phyloP scores from a whole-genome alignment of 2,329 filamentous ascomycete species.

The Fusarium sp. region DNA sequence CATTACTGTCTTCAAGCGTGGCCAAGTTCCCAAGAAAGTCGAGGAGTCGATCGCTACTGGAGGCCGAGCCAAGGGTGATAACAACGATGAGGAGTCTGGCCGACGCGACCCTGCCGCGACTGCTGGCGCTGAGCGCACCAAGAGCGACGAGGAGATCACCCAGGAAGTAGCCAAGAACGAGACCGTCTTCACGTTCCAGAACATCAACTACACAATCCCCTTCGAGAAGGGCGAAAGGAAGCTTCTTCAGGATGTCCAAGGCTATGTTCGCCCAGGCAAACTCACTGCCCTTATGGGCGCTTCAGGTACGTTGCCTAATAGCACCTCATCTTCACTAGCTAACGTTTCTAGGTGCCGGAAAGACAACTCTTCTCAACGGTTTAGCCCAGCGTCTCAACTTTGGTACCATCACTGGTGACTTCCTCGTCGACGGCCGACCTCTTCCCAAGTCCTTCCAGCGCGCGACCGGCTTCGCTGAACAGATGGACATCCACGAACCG shows the following conservation, averaged over 20 bases:
- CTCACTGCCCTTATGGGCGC: conserved; percentile 81
- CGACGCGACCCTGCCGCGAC: conserved; percentile 41
- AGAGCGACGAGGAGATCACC: conserved; percentile 40
- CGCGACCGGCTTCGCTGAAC: conserved; percentile 76
- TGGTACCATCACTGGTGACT: conserved; percentile 80
- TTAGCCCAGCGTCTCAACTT: conserved; percentile 80
- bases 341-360: conserved; percentile 61
- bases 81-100: conserved; percentile 63
- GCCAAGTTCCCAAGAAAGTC: conserved; percentile 69
- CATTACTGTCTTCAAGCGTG: conserved; percentile 71
- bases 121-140: conserved; percentile 39
- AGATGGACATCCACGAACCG: conserved; percentile 75
- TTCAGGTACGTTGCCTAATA: conserved; percentile 50
- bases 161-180: conserved; percentile 70
- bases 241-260: conserved; percentile 80
- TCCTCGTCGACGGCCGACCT: conserved; percentile 79
- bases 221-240: conserved; percentile 73
- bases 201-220: conserved; percentile 62
- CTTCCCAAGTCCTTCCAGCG: conserved; percentile 82
- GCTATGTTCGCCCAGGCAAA: conserved; percentile 86
- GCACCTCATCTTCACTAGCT: accelerated
- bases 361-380: conserved; percentile 79
- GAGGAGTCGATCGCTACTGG: conserved; percentile 67
- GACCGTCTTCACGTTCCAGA: conserved; percentile 64
- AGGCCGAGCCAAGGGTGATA: conserved; percentile 50